These are phyloP conservation scores for Penicillium cosmopolitanum DNA, from an alignment of 495 filamentous ascomycete genomes.

Conservation along the genomic window DNA sequence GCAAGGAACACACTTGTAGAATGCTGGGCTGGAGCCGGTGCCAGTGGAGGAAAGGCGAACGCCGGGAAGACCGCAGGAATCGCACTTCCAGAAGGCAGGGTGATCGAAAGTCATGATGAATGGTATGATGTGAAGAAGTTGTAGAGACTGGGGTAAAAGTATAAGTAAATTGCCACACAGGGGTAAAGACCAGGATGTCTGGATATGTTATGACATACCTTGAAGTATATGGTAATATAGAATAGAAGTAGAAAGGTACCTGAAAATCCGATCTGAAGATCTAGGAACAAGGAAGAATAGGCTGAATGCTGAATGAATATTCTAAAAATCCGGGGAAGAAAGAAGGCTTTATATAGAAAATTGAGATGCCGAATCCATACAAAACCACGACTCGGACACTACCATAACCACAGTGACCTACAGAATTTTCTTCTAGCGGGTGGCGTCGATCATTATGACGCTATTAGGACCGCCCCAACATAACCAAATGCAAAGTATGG, in stretches of 20 bases:
- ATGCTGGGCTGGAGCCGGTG: constrained; percentile 10
- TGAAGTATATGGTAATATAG: background rate
- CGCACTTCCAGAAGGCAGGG: constrained; percentile 16
- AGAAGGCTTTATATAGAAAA: constrained; percentile 9
- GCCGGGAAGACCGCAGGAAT: constrained; percentile 25
- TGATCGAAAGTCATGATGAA: constrained; percentile 6
- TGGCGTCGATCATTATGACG: constrained; percentile 21
- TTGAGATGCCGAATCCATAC: background rate
- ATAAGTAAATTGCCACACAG: constrained; percentile 2
- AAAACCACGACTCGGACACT: background rate
- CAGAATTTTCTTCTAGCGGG: constrained; percentile 18
- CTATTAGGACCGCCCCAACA: constrained; percentile 11
- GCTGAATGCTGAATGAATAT: constrained; percentile 2
- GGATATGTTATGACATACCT: background rate
- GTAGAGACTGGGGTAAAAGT: constrained; percentile 4
- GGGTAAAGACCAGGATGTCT: background rate
- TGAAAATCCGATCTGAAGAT: background rate
- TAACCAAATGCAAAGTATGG: constrained; percentile 6
- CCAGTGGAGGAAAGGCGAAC: constrained; percentile 16
- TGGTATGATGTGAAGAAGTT: background rate
- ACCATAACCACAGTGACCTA: background rate
- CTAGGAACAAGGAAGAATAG: constrained; percentile 8
- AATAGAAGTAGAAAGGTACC: constrained; percentile 2
- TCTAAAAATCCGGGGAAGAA: constrained; percentile 12
- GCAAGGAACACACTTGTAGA: constrained; percentile 29